phyloP scores from a whole-genome alignment of 1,284 basidiomycete genomes.

The Boletus albobrunnescens region DNA sequence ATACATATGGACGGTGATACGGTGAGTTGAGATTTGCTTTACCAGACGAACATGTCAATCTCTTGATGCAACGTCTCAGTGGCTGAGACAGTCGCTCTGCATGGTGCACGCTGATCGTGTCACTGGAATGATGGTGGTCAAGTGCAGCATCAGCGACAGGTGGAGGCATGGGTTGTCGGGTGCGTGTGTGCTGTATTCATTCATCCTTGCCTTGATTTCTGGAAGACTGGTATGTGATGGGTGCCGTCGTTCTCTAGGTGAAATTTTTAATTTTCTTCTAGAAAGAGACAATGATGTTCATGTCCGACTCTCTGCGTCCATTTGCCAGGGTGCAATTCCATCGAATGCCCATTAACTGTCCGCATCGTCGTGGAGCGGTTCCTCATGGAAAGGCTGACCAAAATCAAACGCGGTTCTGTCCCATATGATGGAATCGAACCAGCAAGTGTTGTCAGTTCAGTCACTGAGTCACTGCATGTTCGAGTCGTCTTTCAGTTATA shows the following conservation, averaged over 20 bases:
- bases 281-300: constrained; percentile 13
- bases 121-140: constrained; percentile 55
- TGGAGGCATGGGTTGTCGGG: constrained; percentile 80
- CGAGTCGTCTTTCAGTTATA: not conserved
- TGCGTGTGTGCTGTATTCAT: constrained; percentile 42
- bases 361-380: constrained; percentile 14
- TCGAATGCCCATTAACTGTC: constrained; percentile 9
- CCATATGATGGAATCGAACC: constrained; percentile 8
- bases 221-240: constrained; percentile 34
- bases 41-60: not conserved
- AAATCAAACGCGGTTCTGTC: constrained; percentile 52
- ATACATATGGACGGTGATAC: constrained; percentile 69
- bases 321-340: constrained; percentile 54
- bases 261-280: constrained; percentile 44
- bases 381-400: constrained; percentile 57
- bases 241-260: constrained; percentile 74
- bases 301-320: constrained; percentile 39
- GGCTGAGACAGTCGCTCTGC: constrained; percentile 84
- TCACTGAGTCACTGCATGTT: constrained; percentile 21
- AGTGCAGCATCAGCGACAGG: constrained; percentile 81
- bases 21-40: constrained; percentile 38
- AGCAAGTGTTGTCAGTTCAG: constrained; percentile 67
- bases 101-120: constrained; percentile 50
- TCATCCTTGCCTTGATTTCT: constrained; percentile 8
- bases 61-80: constrained; percentile 58